Conservation (phyloP, 2,329 filamentous ascomycete genomes). For the Apiospora marii region DNA sequence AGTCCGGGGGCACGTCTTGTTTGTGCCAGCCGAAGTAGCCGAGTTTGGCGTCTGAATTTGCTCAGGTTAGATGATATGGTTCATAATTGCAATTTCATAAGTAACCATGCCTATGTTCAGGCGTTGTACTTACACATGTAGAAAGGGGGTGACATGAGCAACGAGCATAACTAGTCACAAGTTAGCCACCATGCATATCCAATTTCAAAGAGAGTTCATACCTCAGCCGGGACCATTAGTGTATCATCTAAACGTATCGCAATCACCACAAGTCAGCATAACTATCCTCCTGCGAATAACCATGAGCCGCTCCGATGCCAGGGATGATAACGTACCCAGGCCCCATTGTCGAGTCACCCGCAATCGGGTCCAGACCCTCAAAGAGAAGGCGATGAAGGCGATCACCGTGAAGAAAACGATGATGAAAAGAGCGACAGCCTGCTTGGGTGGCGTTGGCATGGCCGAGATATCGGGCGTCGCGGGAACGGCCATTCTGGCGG, state of each 20-base stretch:
- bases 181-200: not conserved
- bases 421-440: slow-evolving; percentile 40
- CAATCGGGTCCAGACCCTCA: slow-evolving; percentile 40
- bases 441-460: slow-evolving; percentile 44
- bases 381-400: slow-evolving; percentile 36
- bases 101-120: accelerated
- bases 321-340: slow-evolving; percentile 33
- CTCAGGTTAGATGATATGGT: not conserved
- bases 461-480: slow-evolving; percentile 37
- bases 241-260: slow-evolving; percentile 35
- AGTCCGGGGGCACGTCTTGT: slow-evolving; percentile 27
- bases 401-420: slow-evolving; percentile 44
- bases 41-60: slow-evolving; percentile 36
- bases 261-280: not conserved
- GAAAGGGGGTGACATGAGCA: slow-evolving; percentile 34
- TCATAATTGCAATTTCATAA: no score
- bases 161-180: slow-evolving; percentile 26
- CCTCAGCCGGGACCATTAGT: slow-evolving; percentile 38
- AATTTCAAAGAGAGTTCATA: not conserved
- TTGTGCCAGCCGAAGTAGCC: slow-evolving; percentile 41
- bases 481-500: slow-evolving; percentile 27
- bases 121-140: slow-evolving; percentile 38
- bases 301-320: slow-evolving; percentile 26
- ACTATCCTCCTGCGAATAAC: not conserved
- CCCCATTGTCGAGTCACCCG: slow-evolving; percentile 38